Evolutionary conservation across 768 basidiomycete species (phyloP).

Genomic region (Cystobasidium onofrii): DNA sequence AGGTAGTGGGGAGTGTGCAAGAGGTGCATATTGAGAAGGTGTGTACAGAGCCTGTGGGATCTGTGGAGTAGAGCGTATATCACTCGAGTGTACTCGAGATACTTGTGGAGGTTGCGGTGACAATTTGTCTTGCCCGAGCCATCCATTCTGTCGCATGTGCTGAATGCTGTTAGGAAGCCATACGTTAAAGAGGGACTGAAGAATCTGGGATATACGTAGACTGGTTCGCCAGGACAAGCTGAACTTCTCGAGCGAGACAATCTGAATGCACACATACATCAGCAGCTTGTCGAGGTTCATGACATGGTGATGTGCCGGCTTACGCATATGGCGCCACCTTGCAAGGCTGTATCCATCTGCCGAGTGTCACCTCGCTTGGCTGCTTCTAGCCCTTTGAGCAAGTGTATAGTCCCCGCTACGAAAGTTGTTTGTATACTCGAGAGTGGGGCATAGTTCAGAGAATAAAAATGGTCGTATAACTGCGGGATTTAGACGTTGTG

Average conservation of each 20-base stretch:
- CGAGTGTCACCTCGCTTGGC: background rate
- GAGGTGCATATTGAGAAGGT: background rate
- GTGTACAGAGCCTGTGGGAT: background rate
- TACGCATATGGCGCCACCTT: conserved; percentile 1
- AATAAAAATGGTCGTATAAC: conserved; percentile 17
- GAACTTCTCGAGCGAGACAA: background rate
- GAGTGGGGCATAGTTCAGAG: conserved; percentile 3
- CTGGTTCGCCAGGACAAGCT: background rate
- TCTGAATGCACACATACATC: background rate
- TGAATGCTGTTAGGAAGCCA: conserved; percentile 3
- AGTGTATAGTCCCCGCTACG: conserved; percentile 7
- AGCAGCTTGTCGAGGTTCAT: no score
- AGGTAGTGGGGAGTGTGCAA: background rate
- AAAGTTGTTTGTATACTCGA: conserved; percentile 15
- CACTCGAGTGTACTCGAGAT: background rate
- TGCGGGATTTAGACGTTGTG: no score
- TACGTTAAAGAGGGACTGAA: background rate
- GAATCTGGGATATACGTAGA: background rate
- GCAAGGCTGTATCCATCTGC: background rate
- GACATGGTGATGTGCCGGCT: background rate
- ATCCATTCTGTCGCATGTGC: conserved; percentile 8
- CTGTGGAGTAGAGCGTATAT: background rate
- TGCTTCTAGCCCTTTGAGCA: conserved; percentile 8
- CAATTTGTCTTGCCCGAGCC: background rate
- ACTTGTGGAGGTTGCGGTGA: background rate